These are phyloP conservation scores for Acmispon strigosus DNA, from an alignment of 306 rosid genomes.

Conservation along the genomic window DNA sequence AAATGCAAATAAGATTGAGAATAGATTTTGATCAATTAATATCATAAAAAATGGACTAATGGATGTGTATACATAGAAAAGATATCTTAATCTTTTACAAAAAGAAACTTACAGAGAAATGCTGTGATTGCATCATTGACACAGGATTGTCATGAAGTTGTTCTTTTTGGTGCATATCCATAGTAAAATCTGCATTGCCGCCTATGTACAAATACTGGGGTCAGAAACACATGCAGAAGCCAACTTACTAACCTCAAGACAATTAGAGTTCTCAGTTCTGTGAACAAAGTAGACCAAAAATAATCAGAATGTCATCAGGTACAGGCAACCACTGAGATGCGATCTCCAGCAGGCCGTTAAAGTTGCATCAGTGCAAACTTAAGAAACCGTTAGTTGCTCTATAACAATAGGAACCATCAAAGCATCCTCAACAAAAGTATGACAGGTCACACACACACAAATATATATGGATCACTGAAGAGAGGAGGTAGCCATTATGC, in stretches of 20 bases:
- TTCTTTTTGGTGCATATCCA: conserved; percentile 98
- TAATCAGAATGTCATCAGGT: conserved; percentile 4
- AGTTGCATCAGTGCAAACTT: background rate
- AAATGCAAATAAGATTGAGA: conserved; percentile 17
- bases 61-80: background rate
- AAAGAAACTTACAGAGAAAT: conserved; percentile 69
- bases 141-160: conserved; percentile 84
- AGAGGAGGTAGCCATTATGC: no score
- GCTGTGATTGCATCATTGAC: conserved; percentile 94
- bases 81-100: background rate
- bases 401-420: background rate
- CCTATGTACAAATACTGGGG: conserved; percentile 42
- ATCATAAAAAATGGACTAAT: background rate
- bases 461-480: no score
- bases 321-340: background rate
- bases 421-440: conserved; percentile 5
- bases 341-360: background rate
- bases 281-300: background rate
- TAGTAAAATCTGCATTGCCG: conserved; percentile 68
- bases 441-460: background rate
- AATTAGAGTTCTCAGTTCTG: background rate
- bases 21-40: conserved; percentile 4
- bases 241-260: background rate
- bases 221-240: conserved; percentile 26
- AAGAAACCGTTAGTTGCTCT: background rate